A percentile compares a stretch with the other conserved stretches of the same genome.
Evolutionary conservation across 75 land plant species (phyloP).

Genomic region (Cupressus sempervirens): DNA sequence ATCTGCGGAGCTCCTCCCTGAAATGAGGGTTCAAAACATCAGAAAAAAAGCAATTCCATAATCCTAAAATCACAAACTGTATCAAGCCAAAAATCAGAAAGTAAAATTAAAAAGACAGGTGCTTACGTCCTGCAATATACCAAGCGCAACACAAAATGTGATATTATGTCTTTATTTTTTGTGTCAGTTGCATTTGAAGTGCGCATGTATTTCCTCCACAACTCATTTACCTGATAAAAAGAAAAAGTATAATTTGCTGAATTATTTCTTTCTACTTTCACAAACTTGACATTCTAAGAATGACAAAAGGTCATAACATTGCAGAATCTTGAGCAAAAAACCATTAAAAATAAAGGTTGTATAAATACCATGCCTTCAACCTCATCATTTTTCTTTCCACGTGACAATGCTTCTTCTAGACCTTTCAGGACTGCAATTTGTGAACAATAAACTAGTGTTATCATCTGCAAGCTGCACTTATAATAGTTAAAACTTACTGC

Average conservation of each 20-base stretch:
- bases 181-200: conserved; percentile 44
- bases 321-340: neutral
- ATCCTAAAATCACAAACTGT: neutral
- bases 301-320: neutral
- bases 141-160: conserved; percentile 87
- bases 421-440: conserved; percentile 69
- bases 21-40: conserved; percentile 1
- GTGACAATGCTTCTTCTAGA: conserved; percentile 77
- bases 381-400: conserved; percentile 78
- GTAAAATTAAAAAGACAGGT: neutral
- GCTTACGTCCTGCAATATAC: conserved; percentile 87
- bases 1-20: conserved; percentile 92
- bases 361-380: conserved; percentile 61
- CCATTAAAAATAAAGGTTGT: neutral
- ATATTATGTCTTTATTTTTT: conserved; percentile 74
- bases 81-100: neutral
- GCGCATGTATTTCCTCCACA: conserved; percentile 86
- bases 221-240: conserved; percentile 44
- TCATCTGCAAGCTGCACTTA: neutral
- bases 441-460: conserved; percentile 1
- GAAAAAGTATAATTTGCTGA: neutral
- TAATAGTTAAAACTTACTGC: neutral
- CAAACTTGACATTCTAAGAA: neutral
- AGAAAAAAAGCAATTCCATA: neutral
- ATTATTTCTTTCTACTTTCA: neutral